Evolutionary conservation across 2,329 filamentous ascomycete genomes (phyloP).

Genomic region (Incumbomyces lentus): DNA sequence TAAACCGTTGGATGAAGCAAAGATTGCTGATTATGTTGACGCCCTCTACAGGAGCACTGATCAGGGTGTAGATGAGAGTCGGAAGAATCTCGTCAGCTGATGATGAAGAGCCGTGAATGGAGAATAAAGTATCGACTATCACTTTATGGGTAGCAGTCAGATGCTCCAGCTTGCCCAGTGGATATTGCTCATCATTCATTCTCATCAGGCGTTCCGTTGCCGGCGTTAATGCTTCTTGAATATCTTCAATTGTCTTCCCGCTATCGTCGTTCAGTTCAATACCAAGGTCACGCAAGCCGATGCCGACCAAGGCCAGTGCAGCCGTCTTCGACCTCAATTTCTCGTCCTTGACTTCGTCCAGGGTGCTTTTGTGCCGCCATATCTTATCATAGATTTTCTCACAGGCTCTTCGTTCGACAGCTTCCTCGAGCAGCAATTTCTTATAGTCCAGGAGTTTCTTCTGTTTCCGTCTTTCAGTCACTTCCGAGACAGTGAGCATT

Average conservation of each 20-base stretch:
- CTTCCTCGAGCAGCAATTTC: conserved; percentile 69
- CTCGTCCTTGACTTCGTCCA: conserved; percentile 90
- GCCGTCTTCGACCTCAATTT: conserved; percentile 91
- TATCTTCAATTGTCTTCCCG: conserved; percentile 49
- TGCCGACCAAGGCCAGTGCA: conserved; percentile 79
- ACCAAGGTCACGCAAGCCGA: conserved; percentile 74
- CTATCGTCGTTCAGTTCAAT: conserved; percentile 53
- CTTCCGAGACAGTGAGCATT: conserved; percentile 83
- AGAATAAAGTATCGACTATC: conserved; percentile 76
- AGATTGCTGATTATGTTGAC: conserved; percentile 88
- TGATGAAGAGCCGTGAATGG: conserved; percentile 59
- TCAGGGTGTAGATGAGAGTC: conserved; percentile 89
- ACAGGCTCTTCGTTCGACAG: conserved; percentile 75
- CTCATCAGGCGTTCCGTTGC: conserved; percentile 61
- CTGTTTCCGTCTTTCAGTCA: conserved; percentile 67
- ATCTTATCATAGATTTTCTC: conserved; percentile 79
- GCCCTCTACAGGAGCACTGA: conserved; percentile 75
- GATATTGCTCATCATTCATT: conserved; percentile 82
- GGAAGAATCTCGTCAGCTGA: conserved; percentile 96
- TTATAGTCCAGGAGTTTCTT: conserved; percentile 71
- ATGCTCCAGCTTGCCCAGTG: conserved; percentile 80
- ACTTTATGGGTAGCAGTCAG: conserved; percentile 83
- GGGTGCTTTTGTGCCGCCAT: conserved; percentile 80
- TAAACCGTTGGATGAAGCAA: conserved; percentile 88
- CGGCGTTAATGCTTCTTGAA: conserved; percentile 59